These are phyloP conservation scores for Henckelia pumila DNA, from an alignment of 257 asterid species.

Conservation along the genomic window DNA sequence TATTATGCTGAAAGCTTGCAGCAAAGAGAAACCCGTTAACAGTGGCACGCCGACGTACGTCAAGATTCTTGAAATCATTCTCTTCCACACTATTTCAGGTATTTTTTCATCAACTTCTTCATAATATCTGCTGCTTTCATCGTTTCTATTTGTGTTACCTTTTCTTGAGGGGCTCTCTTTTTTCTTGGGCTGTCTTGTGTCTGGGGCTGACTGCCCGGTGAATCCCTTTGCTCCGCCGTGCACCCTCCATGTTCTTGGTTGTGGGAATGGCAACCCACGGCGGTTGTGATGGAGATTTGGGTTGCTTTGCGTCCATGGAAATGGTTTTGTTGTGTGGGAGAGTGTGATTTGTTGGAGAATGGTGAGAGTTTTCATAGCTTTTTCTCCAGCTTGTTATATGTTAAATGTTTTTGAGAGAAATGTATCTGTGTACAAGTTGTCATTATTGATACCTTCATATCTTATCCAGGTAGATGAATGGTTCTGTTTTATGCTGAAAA, in stretches of 20 bases:
- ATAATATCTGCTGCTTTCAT: background rate
- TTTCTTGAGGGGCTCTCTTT: slow-evolving; percentile 20
- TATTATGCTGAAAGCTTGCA: slow-evolving; percentile 31
- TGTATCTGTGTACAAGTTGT: background rate
- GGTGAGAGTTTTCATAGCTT: slow-evolving; percentile 53
- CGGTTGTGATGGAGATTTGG: slow-evolving; percentile 28
- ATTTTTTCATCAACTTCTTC: slow-evolving; percentile 59
- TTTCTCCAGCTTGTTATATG: background rate
- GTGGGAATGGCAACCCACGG: slow-evolving; percentile 21
- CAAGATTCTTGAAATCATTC: slow-evolving; percentile 63
- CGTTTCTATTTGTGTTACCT: slow-evolving; percentile 4
- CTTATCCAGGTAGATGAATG: slow-evolving; percentile 54
- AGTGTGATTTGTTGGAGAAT: slow-evolving; percentile 32
- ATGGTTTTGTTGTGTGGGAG: slow-evolving; percentile 29
- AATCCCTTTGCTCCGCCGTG: slow-evolving; percentile 65
- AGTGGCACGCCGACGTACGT: slow-evolving; percentile 60
- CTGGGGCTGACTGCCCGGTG: slow-evolving; percentile 10
- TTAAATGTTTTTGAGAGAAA: slow-evolving; percentile 6
- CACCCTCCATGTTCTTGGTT: slow-evolving; percentile 41
- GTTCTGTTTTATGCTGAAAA: slow-evolving; percentile 22
- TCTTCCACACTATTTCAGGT: slow-evolving; percentile 55
- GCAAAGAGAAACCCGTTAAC: background rate
- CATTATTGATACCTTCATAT: slow-evolving; percentile 1
- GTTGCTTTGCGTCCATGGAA: slow-evolving; percentile 25
- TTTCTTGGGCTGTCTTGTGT: slow-evolving; percentile 15